Evolutionary conservation across 805 yeast genomes (phyloP).

Genomic region (Danielia oregonensis): DNA sequence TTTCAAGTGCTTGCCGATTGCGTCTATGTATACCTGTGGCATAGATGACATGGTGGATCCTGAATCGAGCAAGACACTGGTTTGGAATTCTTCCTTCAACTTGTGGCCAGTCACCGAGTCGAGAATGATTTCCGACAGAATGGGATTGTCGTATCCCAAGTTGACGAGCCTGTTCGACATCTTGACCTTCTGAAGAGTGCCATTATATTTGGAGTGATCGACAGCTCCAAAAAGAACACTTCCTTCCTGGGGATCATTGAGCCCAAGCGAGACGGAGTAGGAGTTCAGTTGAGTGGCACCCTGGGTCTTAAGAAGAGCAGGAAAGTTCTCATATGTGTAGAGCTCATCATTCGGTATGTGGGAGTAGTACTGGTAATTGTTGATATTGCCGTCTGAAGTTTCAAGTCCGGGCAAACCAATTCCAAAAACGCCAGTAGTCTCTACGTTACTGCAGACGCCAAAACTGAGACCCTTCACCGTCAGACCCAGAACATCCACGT

Average conservation of each 20-base stretch:
- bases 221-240: slow-evolving; percentile 1
- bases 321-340: slow-evolving; percentile 5
- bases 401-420: slow-evolving; percentile 4
- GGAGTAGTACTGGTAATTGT: not conserved
- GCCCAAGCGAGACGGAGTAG: slow-evolving; percentile 2
- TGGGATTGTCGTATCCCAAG: not conserved
- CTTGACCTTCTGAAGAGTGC: not conserved
- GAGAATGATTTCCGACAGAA: not conserved
- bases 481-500: not conserved
- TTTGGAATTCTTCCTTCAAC: not conserved
- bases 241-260: not conserved
- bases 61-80: not conserved
- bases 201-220: slow-evolving; percentile 1
- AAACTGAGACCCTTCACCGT: not conserved
- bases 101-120: not conserved
- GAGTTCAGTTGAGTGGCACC: not conserved
- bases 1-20: not conserved
- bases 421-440: slow-evolving; percentile 2
- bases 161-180: not conserved
- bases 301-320: not conserved
- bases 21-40: not conserved
- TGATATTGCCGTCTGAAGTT: not conserved
- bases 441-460: slow-evolving; percentile 1
- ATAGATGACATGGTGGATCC: not conserved
- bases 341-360: no score